Conservation (phyloP, 108 stramenopile genomes). For the Fragilariopsis cylindrus region DNA sequence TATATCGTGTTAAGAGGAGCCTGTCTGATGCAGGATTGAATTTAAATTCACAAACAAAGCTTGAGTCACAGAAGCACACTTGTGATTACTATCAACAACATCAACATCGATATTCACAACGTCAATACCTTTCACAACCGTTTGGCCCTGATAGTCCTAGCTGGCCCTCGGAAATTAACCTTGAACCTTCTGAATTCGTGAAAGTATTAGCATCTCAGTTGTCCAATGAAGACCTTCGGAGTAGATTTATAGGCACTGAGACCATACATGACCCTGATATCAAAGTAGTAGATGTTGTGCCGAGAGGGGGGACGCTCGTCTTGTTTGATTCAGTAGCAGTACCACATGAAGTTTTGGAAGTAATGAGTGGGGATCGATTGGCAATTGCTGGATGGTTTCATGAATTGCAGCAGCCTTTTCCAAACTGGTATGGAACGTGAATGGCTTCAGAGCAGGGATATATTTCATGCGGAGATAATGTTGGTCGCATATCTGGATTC, state of each 20-base stretch:
- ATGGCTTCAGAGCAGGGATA: neutral
- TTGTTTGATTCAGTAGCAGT: constrained; percentile 57
- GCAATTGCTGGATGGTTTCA: constrained; percentile 64
- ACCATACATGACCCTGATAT: neutral
- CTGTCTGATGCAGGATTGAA: too few species aligned
- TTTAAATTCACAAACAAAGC: neutral
- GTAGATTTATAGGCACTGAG: constrained; percentile 3
- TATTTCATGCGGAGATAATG: too few species aligned
- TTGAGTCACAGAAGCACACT: neutral
- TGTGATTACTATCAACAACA: neutral
- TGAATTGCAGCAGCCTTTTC: constrained; percentile 43
- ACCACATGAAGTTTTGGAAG: constrained; percentile 51
- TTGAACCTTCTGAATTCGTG: neutral
- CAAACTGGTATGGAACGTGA: constrained; percentile 10
- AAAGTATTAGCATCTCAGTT: neutral
- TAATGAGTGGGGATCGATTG: constrained; percentile 28
- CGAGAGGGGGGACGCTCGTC: constrained; percentile 47
- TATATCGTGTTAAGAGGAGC: neutral
- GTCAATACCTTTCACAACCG: constrained; percentile 4
- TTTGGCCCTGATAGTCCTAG: constrained; percentile 12
- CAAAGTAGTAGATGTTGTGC: constrained; percentile 35
- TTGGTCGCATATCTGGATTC: too few species aligned
- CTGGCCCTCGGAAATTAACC: neutral
- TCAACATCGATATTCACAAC: neutral
- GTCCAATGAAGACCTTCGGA: neutral